Evolutionary conservation across 2,329 filamentous ascomycete genomes (phyloP).

Genomic region (Aspergillus candidus): DNA sequence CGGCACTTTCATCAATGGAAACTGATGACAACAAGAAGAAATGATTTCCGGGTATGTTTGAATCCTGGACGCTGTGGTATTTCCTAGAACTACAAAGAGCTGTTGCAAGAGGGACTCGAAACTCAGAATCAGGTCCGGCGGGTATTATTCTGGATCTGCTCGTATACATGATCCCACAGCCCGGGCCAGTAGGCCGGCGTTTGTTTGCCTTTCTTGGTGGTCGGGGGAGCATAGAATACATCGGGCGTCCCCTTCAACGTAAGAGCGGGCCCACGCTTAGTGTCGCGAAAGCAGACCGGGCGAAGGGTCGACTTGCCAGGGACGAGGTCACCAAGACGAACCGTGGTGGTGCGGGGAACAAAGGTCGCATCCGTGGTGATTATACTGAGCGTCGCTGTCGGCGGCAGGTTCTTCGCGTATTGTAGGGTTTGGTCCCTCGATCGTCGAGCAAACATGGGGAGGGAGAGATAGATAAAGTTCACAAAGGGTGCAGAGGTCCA

Average conservation of each 20-base stretch:
- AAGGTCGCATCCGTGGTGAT: constrained; percentile 43
- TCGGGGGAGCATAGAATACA: constrained; percentile 34
- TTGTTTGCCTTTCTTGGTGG: constrained; percentile 28
- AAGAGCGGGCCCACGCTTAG: constrained; percentile 28
- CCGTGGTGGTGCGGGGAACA: constrained; percentile 37
- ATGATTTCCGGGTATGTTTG: background rate
- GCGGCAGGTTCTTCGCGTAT: constrained; percentile 41
- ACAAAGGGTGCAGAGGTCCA: constrained; percentile 66
- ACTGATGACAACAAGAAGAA: too few relatives aligned
- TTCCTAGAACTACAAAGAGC: constrained; percentile 3
- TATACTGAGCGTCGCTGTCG: constrained; percentile 39
- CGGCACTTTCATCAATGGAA: too few relatives aligned
- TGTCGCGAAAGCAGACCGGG: constrained; percentile 38
- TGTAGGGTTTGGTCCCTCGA: constrained; percentile 46
- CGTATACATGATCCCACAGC: constrained; percentile 39
- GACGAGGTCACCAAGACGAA: constrained; percentile 38
- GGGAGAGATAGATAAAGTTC: constrained; percentile 61
- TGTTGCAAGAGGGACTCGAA: background rate
- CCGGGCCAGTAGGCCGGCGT: constrained; percentile 39
- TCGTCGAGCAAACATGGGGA: constrained; percentile 60
- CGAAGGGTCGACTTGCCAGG: constrained; percentile 30
- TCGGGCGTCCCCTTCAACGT: constrained; percentile 32
- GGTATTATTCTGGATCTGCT: constrained; percentile 29
- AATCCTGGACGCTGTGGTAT: background rate
- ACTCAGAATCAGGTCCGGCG: constrained; percentile 5